Percentiles rank a stretch among this genome's conserved stretches.
Conservation (phyloP, 139 green algal genomes). For the Tetradesmus obliquus region DNA sequence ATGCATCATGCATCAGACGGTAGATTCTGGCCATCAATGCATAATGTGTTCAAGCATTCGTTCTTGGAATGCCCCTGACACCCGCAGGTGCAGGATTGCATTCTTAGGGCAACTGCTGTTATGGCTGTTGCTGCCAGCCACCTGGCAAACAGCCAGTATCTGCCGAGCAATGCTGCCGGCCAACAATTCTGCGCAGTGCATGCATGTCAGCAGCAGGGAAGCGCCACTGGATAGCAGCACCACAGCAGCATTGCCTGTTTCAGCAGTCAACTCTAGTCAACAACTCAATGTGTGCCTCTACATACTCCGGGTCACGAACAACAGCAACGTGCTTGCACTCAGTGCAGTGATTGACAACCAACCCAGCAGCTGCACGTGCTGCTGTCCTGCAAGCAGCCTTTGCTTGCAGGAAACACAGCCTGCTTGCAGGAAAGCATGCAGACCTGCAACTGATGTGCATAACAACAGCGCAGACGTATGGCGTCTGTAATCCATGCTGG, state of each 20-base stretch:
- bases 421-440: neutral
- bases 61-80: neutral
- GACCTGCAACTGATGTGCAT: neutral
- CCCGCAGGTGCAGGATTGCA: neutral
- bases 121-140: neutral
- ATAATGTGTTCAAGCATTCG: neutral
- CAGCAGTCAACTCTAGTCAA: neutral
- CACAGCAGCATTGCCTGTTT: neutral
- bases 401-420: neutral
- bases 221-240: neutral
- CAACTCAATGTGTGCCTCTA: neutral
- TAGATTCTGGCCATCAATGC: neutral
- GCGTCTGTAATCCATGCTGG: neutral
- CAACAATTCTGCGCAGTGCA: neutral
- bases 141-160: neutral
- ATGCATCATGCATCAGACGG: neutral
- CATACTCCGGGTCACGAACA: neutral
- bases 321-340: neutral
- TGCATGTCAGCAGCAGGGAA: neutral
- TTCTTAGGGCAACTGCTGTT: neutral
- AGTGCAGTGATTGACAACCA: neutral
- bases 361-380: neutral
- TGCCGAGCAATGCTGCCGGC: neutral
- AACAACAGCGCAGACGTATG: neutral
- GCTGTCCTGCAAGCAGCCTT: neutral